A percentile compares a stretch with the other conserved stretches of the same genome.
These are phyloP conservation scores for Linnemannia exigua DNA, from an alignment of 192 early-diverging fungal genomes.

Conservation along the genomic window DNA sequence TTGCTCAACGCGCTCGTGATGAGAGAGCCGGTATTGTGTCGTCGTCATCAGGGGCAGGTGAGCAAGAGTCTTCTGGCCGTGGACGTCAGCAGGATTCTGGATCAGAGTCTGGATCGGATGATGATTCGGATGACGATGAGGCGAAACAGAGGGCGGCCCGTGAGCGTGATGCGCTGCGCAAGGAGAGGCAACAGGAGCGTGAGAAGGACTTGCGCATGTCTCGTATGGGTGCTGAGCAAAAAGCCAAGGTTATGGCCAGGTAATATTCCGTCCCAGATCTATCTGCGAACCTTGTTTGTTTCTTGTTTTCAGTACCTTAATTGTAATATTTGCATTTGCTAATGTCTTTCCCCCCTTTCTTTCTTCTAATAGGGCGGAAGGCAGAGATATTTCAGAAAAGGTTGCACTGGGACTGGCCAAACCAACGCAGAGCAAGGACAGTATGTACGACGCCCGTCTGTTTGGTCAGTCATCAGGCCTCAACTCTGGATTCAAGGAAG, in stretches of 20 bases:
- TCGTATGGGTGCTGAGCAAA: constrained; percentile 90
- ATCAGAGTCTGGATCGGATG: constrained; percentile 34
- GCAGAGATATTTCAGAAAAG: constrained; percentile 98
- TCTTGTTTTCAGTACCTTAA: neutral
- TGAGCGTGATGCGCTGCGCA: constrained; percentile 91
- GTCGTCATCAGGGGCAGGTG: constrained; percentile 10
- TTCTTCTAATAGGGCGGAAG: constrained; percentile 68
- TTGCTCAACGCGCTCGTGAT: constrained; percentile 97
- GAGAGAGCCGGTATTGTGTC: constrained; percentile 68
- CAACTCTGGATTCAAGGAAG: constrained; percentile 88
- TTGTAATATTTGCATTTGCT: neutral
- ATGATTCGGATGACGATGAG: constrained; percentile 72
- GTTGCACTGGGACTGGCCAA: constrained; percentile 97
- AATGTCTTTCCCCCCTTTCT: constrained; percentile 9
- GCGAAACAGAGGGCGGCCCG: constrained; percentile 60
- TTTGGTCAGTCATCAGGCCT: constrained; percentile 95
- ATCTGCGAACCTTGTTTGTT: constrained; percentile 15
- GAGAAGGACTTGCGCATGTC: constrained; percentile 89
- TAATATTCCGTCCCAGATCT: constrained; percentile 37
- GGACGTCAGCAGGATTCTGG: constrained; percentile 40
- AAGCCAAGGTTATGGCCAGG: constrained; percentile 81
- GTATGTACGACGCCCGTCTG: constrained; percentile 94
- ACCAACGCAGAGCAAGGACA: constrained; percentile 89
- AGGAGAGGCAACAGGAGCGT: constrained; percentile 86
- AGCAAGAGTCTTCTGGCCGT: constrained; percentile 12